A percentile compares a stretch with the other conserved stretches of the same genome.
phyloP scores from a whole-genome alignment of 2,329 filamentous ascomycete genomes.

The Tetracladium maxilliforme region DNA sequence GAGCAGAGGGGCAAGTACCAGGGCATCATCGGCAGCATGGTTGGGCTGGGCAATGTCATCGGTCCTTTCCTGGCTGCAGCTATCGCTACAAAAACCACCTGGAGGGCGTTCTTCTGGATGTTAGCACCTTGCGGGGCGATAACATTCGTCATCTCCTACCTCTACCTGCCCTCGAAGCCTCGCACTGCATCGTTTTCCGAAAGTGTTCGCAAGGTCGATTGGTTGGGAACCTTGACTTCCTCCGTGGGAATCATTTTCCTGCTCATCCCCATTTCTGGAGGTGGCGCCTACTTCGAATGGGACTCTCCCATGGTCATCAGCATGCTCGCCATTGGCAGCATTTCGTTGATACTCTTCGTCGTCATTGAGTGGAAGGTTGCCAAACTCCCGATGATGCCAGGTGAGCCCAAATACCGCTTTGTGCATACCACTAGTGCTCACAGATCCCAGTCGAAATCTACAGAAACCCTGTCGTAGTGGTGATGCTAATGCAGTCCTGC shows the following conservation, averaged over 20 bases:
- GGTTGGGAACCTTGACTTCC: slow-evolving; percentile 36
- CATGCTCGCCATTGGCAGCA: slow-evolving; percentile 35
- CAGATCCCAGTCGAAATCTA: slow-evolving; percentile 37
- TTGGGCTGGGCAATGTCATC: slow-evolving; percentile 24
- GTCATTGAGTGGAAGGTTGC: slow-evolving; percentile 40
- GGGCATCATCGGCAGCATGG: slow-evolving; percentile 23
- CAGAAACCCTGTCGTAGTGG: slow-evolving; percentile 31
- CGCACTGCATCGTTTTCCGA: slow-evolving; percentile 27
- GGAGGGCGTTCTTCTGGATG: slow-evolving; percentile 30
- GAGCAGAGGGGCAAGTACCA: slow-evolving; percentile 39
- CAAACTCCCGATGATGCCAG: slow-evolving; percentile 40
- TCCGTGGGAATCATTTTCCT: slow-evolving; percentile 42
- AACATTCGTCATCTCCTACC: slow-evolving; percentile 27
- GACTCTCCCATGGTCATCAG: slow-evolving; percentile 39
- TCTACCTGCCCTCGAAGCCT: slow-evolving; percentile 33
- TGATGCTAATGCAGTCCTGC: slow-evolving; percentile 42
- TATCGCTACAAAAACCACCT: slow-evolving; percentile 20
- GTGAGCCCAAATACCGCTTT: too few relatives aligned
- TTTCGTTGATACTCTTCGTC: slow-evolving; percentile 31
- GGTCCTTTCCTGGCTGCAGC: slow-evolving; percentile 27
- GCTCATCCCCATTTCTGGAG: slow-evolving; percentile 48
- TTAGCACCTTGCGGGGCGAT: slow-evolving; percentile 33
- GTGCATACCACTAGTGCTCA: not conserved
- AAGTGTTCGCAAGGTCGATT: slow-evolving; percentile 41
- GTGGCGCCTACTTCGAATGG: slow-evolving; percentile 41